Base-by-base conservation (phyloP, 1,284 basidiomycete genomes). In the Chiua sp. region DNA sequence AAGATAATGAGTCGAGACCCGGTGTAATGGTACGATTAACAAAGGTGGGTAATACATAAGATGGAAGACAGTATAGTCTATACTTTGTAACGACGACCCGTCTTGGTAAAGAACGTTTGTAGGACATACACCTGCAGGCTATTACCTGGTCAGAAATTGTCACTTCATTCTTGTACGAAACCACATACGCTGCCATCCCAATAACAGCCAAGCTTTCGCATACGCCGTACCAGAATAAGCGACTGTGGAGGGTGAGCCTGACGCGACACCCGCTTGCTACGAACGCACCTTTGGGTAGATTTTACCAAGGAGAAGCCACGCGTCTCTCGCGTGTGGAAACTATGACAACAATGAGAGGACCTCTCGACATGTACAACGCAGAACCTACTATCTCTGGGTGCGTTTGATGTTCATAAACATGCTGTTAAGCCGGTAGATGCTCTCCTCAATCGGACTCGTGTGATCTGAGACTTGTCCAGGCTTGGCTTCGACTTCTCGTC, bases 61-160 rank as follows among this genome's bases (percentile, higher is more conserved):
- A 57, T 53, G 51, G 39, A 26, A 26, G 26, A 42, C 30, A 47
- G 47, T 46, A 47, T 61, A 42, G 20, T 68, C 53, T 86, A 93
- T 67, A 93, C 91, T 78, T 92, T 93, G 80, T 93, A 93, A 68
- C 86, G 82, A 73, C 92, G 85, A 46, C 92, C 92, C 8, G 92
- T 93, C 73, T 90, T 88, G 39, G 92, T 94, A 79, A 96, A 96
- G 87, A 96, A 96, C 26, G 93, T 96, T 76, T 96, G 94, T 42
- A 96, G 83, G 52, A 96, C 82, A 75, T 94, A 96, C 28, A 96
- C 92, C 77, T 96, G 94, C 59, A 91, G 77, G 16, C 93, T 96
- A 70, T n/a, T 56, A 13, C 7, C 46, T 48, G 47, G 33, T 63
- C 47, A 65, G 54, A n/a, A 13, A 42, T 12, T 4, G 30, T 22